These are phyloP conservation scores for Zizania latifolia DNA, from an alignment of 176 grass and related monocot genomes.

Conservation along the genomic window DNA sequence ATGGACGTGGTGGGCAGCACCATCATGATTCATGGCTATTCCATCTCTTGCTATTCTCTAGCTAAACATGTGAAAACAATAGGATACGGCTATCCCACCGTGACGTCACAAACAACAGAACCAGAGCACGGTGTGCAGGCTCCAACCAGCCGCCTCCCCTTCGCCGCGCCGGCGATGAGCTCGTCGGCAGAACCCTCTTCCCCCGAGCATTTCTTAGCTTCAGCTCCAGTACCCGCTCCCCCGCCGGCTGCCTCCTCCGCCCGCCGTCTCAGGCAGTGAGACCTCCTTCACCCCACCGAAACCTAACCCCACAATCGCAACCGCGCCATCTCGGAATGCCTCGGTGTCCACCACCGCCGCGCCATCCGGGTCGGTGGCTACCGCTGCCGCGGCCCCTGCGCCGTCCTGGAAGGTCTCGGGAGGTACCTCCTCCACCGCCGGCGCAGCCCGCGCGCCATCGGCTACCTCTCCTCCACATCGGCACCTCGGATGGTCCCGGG, in stretches of 20 bases:
- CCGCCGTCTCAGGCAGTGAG: neutral
- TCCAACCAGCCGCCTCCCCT: neutral
- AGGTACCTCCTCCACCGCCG: too few relatives aligned
- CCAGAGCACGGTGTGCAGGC: neutral
- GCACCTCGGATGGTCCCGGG: neutral
- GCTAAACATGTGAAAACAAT: too few relatives aligned
- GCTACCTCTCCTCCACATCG: neutral
- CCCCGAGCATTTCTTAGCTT: slow-evolving; percentile 9
- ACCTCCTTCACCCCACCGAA: slow-evolving; percentile 11
- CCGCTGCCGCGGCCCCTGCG: neutral
- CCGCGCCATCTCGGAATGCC: neutral
- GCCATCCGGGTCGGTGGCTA: neutral
- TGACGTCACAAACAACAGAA: too few relatives aligned
- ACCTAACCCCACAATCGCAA: slow-evolving; percentile 14
- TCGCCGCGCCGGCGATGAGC: slow-evolving; percentile 13
- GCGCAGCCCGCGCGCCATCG: neutral
- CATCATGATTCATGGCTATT: too few relatives aligned
- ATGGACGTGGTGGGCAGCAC: too few relatives aligned
- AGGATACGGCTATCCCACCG: too few relatives aligned
- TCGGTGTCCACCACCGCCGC: neutral
- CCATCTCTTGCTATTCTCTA: too few relatives aligned
- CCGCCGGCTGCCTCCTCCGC: slow-evolving; percentile 4
- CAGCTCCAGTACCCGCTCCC: slow-evolving; percentile 8
- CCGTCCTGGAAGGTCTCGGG: neutral
- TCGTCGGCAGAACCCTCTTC: slow-evolving; percentile 6